A percentile compares a stretch with the other conserved stretches of the same genome.
These are phyloP conservation scores for Solanum chmielewskii DNA, from an alignment of 257 asterid species.

Conservation along the genomic window DNA sequence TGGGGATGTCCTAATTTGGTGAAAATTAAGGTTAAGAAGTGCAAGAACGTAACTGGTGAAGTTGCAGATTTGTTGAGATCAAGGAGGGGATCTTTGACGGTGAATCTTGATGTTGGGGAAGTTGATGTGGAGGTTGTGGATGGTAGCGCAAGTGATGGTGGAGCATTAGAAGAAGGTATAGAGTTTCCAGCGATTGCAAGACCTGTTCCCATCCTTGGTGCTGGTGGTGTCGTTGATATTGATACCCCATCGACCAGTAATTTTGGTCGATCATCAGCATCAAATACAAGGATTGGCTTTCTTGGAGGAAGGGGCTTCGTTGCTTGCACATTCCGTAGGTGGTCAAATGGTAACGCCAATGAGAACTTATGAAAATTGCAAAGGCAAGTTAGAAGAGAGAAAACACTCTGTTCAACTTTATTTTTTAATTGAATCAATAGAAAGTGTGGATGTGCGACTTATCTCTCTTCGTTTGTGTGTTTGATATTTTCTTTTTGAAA, in stretches of 20 bases:
- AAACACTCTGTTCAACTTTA: not conserved
- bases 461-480: not conserved
- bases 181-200: conserved; percentile 28
- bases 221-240: not conserved
- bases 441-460: not conserved
- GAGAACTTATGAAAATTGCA: conserved; percentile 17
- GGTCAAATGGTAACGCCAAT: conserved; percentile 33
- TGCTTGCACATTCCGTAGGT: conserved; percentile 50
- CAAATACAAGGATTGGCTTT: conserved; percentile 36
- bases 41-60: conserved; percentile 54
- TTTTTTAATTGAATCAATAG: not conserved
- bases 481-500: not conserved
- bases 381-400: conserved; percentile 2
- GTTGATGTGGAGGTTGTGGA: conserved; percentile 42
- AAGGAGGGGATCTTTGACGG: conserved; percentile 38
- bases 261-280: conserved; percentile 18
- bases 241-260: conserved; percentile 17
- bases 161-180: conserved; percentile 31
- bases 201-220: not conserved
- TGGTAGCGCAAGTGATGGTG: conserved; percentile 40
- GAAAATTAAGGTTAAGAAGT: conserved; percentile 76
- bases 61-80: conserved; percentile 57
- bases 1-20: conserved; percentile 75
- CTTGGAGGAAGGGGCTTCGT: conserved; percentile 45
- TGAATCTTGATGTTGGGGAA: conserved; percentile 65